A percentile compares a stretch with the other conserved stretches of the same genome.
Evolutionary conservation across 805 yeast species (phyloP).

Genomic region (Saturnispora mendoncae): DNA sequence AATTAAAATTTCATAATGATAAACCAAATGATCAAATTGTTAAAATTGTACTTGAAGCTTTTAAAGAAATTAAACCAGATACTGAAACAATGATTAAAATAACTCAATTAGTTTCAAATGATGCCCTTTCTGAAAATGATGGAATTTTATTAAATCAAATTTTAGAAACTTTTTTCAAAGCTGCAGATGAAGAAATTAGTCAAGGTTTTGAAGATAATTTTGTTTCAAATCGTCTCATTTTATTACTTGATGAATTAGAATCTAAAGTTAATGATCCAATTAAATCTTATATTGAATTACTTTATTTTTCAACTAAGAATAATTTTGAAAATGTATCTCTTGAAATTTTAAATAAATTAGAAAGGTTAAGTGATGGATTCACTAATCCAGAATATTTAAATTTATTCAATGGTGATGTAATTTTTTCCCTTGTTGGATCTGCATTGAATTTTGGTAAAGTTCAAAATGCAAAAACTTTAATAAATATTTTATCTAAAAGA

Average conservation of each 20-base stretch:
- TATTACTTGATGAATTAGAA: conserved; percentile 17
- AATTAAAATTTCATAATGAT: conserved; percentile 12
- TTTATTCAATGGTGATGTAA: conserved; percentile 20
- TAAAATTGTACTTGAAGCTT: conserved; percentile 25
- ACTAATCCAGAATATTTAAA: conserved; percentile 17
- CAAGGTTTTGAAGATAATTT: conserved; percentile 22
- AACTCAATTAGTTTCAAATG: conserved; percentile 15
- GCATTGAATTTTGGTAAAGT: conserved; percentile 19
- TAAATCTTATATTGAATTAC: conserved; percentile 23
- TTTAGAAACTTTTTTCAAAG: conserved; percentile 20
- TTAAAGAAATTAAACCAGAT: conserved; percentile 23
- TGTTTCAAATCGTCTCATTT: conserved; percentile 17
- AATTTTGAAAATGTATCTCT: conserved; percentile 20
- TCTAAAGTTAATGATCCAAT: conserved; percentile 16
- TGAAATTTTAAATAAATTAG: conserved; percentile 17
- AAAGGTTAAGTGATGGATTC: conserved; percentile 14
- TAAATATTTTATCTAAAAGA: conserved; percentile 11
- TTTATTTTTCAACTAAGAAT: conserved; percentile 26
- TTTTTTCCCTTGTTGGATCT: conserved; percentile 21
- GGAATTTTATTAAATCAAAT: conserved; percentile 11
- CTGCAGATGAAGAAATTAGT: conserved; percentile 25
- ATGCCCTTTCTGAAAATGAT: conserved; percentile 1
- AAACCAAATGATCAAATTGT: conserved; percentile 20
- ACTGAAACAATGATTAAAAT: conserved; percentile 20
- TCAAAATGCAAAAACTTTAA: conserved; percentile 16